Evolutionary conservation across 352 stramenopile species (phyloP).

Genomic region (Aphanomyces cochlioides): DNA sequence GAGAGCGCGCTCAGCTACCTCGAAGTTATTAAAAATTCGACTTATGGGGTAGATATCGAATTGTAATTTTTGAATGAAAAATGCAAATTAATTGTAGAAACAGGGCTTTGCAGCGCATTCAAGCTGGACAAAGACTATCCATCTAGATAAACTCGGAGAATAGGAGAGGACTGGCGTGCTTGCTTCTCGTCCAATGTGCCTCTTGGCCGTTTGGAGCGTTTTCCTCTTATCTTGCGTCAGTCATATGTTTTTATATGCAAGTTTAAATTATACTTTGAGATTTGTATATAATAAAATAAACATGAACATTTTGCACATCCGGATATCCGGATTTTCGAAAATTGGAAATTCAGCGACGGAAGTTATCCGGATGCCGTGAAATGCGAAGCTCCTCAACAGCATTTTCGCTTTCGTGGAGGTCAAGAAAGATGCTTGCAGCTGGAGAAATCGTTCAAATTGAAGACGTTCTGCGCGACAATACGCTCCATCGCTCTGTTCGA

Average conservation of each 20-base stretch:
- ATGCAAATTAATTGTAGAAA: neutral
- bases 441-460: constrained; percentile 80
- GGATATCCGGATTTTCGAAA: constrained; percentile 4
- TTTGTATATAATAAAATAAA: constrained; percentile 5
- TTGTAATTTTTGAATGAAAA: neutral
- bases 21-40: no score
- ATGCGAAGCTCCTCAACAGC: neutral
- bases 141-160: no score
- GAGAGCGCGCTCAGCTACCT: no score
- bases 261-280: neutral
- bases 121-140: neutral
- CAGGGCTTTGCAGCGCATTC: constrained; percentile 1
- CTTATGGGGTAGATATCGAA: no score
- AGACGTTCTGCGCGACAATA: constrained; percentile 59
- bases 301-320: neutral
- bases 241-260: neutral
- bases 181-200: neutral
- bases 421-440: constrained; percentile 22
- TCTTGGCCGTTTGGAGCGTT: constrained; percentile 5
- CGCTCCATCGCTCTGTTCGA: constrained; percentile 74
- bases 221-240: neutral
- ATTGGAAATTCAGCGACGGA: neutral
- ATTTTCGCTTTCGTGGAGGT: neutral
- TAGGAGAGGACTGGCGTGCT: no score
- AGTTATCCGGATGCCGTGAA: neutral